A percentile compares a stretch with the other conserved stretches of the same genome.
Conservation (phyloP, 1,284 basidiomycete species). For the Pseudozyma sp. region DNA sequence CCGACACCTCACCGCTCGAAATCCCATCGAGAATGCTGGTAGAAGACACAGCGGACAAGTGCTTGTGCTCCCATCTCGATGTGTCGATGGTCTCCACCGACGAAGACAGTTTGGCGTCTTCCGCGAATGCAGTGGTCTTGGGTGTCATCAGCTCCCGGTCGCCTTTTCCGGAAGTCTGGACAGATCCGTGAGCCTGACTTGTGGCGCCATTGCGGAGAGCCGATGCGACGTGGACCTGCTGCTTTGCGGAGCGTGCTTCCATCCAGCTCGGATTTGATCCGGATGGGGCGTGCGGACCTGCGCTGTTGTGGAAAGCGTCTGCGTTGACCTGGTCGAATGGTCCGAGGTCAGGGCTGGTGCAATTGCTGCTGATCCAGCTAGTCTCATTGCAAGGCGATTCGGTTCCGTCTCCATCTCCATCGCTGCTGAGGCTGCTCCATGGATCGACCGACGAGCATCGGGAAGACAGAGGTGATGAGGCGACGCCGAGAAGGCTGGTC, state of each 20-base stretch:
- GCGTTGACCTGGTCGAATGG: slow-evolving; percentile 27
- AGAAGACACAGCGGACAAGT: slow-evolving; percentile 5
- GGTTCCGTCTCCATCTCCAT: slow-evolving; percentile 46
- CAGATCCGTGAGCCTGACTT: neutral
- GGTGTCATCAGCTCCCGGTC: slow-evolving; percentile 35
- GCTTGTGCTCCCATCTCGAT: slow-evolving; percentile 24
- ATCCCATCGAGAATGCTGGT: slow-evolving; percentile 14
- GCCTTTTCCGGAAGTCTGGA: neutral
- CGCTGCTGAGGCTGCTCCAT: slow-evolving; percentile 54
- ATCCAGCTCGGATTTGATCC: slow-evolving; percentile 10
- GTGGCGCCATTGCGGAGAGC: slow-evolving; percentile 6
- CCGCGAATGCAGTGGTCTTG: slow-evolving; percentile 22
- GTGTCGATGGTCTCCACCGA: slow-evolving; percentile 45
- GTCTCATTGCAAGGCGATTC: slow-evolving; percentile 49
- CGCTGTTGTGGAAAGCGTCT: slow-evolving; percentile 21
- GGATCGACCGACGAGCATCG: slow-evolving; percentile 55
- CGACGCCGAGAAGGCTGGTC: slow-evolving; percentile 23
- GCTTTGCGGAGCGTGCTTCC: slow-evolving; percentile 5
- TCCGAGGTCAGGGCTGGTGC: slow-evolving; percentile 51
- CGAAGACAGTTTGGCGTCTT: slow-evolving; percentile 38
- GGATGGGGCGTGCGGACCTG: slow-evolving; percentile 7
- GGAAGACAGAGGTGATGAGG: slow-evolving; percentile 49
- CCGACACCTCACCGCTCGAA: slow-evolving; percentile 36
- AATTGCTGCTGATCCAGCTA: slow-evolving; percentile 57
- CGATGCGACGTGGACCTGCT: slow-evolving; percentile 8